Conservation (phyloP, 257 asterid genomes). For the Nicotiana tabacum region DNA sequence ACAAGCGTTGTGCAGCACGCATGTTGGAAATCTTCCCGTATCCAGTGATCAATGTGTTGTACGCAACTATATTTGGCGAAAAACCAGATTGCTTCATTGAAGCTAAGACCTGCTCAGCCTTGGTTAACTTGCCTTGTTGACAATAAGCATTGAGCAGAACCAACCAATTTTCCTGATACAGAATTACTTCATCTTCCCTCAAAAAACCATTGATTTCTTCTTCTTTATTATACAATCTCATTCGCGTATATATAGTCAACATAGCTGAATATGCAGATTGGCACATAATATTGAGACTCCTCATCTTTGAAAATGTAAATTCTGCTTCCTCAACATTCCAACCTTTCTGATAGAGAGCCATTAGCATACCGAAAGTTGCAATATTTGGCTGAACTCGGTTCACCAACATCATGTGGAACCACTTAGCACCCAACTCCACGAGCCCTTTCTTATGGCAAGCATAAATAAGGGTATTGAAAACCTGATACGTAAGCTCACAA, state of each 20-base stretch:
- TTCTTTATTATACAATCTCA: slow-evolving; percentile 61
- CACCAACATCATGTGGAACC: slow-evolving; percentile 78
- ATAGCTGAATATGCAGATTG: slow-evolving; percentile 82
- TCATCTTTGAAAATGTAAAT: slow-evolving; percentile 62
- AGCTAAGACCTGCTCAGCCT: slow-evolving; percentile 51
- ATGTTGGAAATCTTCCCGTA: slow-evolving; percentile 62
- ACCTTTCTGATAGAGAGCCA: slow-evolving; percentile 76
- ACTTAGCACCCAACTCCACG: slow-evolving; percentile 48
- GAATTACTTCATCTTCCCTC: slow-evolving; percentile 51
- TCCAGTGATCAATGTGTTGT: slow-evolving; percentile 85
- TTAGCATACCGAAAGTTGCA: slow-evolving; percentile 88
- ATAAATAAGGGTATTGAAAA: slow-evolving; percentile 72
- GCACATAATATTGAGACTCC: slow-evolving; percentile 52
- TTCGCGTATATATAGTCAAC: slow-evolving; percentile 75
- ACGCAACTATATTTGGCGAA: slow-evolving; percentile 66
- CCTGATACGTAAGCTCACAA: slow-evolving; percentile 47
- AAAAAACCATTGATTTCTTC: slow-evolving; percentile 58
- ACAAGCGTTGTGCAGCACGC: slow-evolving; percentile 54
- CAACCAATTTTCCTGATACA: slow-evolving; percentile 77
- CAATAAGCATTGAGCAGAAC: slow-evolving; percentile 82
- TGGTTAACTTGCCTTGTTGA: slow-evolving; percentile 71
- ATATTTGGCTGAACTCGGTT: slow-evolving; percentile 56
- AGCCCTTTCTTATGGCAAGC: slow-evolving; percentile 62
- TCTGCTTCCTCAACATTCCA: slow-evolving; percentile 73
- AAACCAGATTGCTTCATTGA: slow-evolving; percentile 64